These are phyloP conservation scores for Ogataea minuta DNA, from an alignment of 805 yeast genomes.

Conservation along the genomic window DNA sequence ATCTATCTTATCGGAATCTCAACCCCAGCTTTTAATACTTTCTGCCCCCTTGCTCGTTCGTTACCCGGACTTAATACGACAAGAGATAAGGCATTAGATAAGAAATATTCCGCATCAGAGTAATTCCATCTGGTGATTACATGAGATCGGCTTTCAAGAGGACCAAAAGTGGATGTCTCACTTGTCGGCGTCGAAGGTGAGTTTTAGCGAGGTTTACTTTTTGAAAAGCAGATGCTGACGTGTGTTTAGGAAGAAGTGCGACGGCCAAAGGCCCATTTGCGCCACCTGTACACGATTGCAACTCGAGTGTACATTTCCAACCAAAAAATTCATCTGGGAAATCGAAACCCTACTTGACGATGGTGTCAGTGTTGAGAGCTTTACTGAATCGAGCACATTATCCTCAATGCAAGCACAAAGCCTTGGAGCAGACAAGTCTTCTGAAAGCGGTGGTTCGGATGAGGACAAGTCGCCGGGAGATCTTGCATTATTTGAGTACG, in stretches of 20 bases:
- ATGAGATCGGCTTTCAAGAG: background rate
- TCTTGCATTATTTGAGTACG: background rate
- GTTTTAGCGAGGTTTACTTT: background rate
- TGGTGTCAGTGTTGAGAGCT: constrained; percentile 2
- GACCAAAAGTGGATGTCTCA: constrained; percentile 8
- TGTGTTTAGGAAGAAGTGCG: constrained; percentile 10
- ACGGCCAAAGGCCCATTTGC: constrained; percentile 5
- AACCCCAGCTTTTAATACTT: too few species aligned
- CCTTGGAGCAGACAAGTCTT: too few species aligned
- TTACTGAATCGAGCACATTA: background rate
- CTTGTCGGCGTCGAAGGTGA: constrained; percentile 10
- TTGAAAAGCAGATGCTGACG: constrained; percentile 1
- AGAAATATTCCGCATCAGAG: too few species aligned
- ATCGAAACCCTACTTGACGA: background rate
- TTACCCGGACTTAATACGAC: too few species aligned
- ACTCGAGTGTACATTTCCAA: constrained; percentile 8
- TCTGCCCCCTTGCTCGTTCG: too few species aligned
- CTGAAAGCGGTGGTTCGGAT: background rate
- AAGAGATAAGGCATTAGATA: too few species aligned
- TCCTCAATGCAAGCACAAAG: background rate
- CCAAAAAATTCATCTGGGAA: constrained; percentile 6
- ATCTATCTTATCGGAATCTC: too few species aligned
- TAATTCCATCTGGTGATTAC: too few species aligned
- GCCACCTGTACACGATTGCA: constrained; percentile 7
- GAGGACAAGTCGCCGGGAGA: background rate